Percentiles rank a stretch among this genome's conserved stretches.
Evolutionary conservation across 73 alveolate species (phyloP).

Genomic region (Uronychia setigera): DNA sequence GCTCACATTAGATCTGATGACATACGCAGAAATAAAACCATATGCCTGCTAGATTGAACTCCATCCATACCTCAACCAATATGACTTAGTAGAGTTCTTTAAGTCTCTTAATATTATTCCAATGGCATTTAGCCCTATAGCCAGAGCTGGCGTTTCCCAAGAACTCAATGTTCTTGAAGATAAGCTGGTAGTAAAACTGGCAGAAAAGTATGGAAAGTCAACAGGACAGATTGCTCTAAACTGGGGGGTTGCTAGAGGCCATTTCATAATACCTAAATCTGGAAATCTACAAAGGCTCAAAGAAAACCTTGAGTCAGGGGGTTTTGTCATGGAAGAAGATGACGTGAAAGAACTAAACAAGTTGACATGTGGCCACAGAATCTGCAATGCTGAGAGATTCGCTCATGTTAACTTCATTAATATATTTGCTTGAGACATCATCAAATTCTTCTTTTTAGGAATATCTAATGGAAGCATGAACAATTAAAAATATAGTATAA

Average conservation of each 20-base stretch:
- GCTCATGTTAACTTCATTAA: neutral
- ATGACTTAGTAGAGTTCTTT: constrained; percentile 62
- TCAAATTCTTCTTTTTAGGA: too few relatives aligned
- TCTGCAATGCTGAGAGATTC: constrained; percentile 6
- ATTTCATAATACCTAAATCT: constrained; percentile 13
- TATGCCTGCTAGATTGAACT: constrained; percentile 65
- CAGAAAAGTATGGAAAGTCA: constrained; percentile 7
- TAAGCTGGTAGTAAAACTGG: constrained; percentile 5
- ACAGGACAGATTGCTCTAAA: constrained; percentile 12
- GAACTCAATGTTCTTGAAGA: constrained; percentile 22
- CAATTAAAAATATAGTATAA: too few relatives aligned
- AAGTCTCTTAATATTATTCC: constrained; percentile 37
- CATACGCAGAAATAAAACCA: constrained; percentile 74
- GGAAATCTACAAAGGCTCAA: constrained; percentile 9
- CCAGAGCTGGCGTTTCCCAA: constrained; percentile 53
- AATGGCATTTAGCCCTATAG: constrained; percentile 71
- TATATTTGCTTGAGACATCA: neutral
- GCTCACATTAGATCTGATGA: constrained; percentile 58
- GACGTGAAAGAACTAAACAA: constrained; percentile 37
- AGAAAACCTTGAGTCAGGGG: constrained; percentile 16
- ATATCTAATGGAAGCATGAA: too few relatives aligned
- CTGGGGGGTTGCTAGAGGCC: constrained; percentile 19
- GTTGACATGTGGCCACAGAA: constrained; percentile 41
- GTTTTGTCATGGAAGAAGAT: constrained; percentile 48
- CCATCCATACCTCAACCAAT: constrained; percentile 60